These are phyloP conservation scores for Diaporthe destruens DNA, from an alignment of 2,329 filamentous ascomycete species.

Conservation along the genomic window DNA sequence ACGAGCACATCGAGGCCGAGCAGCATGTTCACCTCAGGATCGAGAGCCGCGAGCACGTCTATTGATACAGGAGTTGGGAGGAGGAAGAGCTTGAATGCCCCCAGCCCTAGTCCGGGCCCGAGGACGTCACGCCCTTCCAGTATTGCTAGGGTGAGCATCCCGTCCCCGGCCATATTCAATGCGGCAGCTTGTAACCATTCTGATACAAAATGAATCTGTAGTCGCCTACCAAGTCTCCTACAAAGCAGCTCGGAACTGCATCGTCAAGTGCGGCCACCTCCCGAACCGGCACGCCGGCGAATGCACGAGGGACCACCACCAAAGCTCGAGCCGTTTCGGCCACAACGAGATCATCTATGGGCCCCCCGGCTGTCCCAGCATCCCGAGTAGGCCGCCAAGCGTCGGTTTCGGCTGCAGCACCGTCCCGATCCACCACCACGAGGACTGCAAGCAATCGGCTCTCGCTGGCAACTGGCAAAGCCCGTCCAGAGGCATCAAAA, in stretches of 20 bases:
- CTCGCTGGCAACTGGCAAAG: constrained; percentile 54
- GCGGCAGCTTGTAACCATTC: constrained; percentile 4
- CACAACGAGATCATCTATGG: constrained; percentile 74
- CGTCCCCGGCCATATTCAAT: background rate
- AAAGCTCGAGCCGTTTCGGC: constrained; percentile 69
- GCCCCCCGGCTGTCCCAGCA: constrained; percentile 68
- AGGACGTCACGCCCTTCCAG: constrained; percentile 68
- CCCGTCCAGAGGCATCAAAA: constrained; percentile 51
- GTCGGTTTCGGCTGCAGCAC: constrained; percentile 57
- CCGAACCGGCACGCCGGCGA: constrained; percentile 74
- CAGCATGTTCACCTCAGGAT: constrained; percentile 59
- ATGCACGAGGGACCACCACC: constrained; percentile 58
- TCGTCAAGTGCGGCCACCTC: constrained; percentile 70
- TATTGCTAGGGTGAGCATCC: constrained; percentile 64
- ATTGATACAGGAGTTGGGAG: constrained; percentile 68
- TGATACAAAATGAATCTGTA: constrained; percentile 50
- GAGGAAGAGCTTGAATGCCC: constrained; percentile 77
- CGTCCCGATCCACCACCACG: constrained; percentile 49
- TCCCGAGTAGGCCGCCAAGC: constrained; percentile 58
- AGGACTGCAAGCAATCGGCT: constrained; percentile 58
- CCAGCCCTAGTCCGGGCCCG: constrained; percentile 78
- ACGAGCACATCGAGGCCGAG: constrained; percentile 58
- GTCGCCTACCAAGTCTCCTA: constrained; percentile 84
- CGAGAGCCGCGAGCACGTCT: constrained; percentile 57
- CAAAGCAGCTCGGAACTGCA: constrained; percentile 74